These are phyloP conservation scores for Cairneyella variabilis DNA, from an alignment of 495 filamentous ascomycete genomes.

Conservation along the genomic window DNA sequence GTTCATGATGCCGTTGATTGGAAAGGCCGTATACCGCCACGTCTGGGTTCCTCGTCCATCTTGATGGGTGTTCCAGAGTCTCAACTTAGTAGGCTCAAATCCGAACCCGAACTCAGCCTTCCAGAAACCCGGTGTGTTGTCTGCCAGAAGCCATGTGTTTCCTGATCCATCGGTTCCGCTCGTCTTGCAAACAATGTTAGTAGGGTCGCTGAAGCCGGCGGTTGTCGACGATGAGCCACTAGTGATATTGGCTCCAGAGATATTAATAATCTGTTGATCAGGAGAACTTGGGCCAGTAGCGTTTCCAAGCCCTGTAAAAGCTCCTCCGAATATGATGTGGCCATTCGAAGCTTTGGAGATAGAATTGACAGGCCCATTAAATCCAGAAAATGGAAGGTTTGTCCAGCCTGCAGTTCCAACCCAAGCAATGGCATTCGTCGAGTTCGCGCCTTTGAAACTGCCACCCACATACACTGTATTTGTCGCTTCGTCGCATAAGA, in stretches of 20 bases:
- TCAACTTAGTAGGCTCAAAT: conserved; percentile 79
- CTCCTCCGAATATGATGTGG: conserved; percentile 87
- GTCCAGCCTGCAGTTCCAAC: conserved; percentile 68
- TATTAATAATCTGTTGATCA: conserved; percentile 76
- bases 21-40: conserved; percentile 77
- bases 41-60: conserved; percentile 82
- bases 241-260: conserved; percentile 70
- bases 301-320: conserved; percentile 90
- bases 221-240: conserved; percentile 54
- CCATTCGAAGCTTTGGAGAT: conserved; percentile 76
- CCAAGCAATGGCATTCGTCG: conserved; percentile 89
- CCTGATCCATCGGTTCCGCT: conserved; percentile 57
- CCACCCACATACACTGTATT: conserved; percentile 90
- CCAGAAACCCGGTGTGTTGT: conserved; percentile 81
- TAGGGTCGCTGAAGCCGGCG: conserved; percentile 70
- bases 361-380: conserved; percentile 88
- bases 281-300: conserved; percentile 52
- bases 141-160: conserved; percentile 80
- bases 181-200: conserved; percentile 81
- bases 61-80: conserved; percentile 84
- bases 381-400: conserved; percentile 84
- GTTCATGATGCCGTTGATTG: conserved; percentile 92
- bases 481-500: conserved; percentile 79
- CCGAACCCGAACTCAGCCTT: conserved; percentile 75
- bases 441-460: conserved; percentile 71